Evolutionary conservation across 2,329 filamentous ascomycete genomes (phyloP), one percentile per base, ranked within the genome.

Genomic region (Paraphaeosphaeria minitans): DNA sequence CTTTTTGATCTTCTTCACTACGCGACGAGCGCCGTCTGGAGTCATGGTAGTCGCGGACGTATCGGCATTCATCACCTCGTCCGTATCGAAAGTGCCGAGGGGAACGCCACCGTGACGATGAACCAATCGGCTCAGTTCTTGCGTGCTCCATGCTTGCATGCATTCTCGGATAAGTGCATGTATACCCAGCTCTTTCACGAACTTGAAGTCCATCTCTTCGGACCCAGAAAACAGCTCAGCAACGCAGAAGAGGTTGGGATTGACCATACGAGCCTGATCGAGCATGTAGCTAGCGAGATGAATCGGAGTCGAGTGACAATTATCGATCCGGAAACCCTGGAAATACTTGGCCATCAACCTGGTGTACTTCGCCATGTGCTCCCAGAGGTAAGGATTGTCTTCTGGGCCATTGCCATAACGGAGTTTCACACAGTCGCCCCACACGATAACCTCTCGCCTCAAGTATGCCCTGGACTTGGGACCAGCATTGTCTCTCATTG

Each of bases 101-200:
- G 96, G 95, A 27, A 92, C 87, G 39, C 95, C 95, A 33, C 92
- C 94, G 75, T 99, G 93, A 63, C 89, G 89, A 78, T 99, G 96
- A 12, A 99, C 93, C 35, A 99, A 84, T 47, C 93, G 85, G 77
- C 93, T 97, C 63, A 99, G 83, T 77, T 99, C 96, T 12, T 87
- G 91, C 1, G 95, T 97, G 73, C 90, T 94, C 94, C 94, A 98
- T 33, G 93, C 91, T 76, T 99, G 95, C 96, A 99, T 99, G 12
- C 94, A 94, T 78, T 99, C 95, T 59, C 95, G 88, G 66, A 99
- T 97, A 52, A 99, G 84, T 7, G 92, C 92, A 75, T 91, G 96
- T 56, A 99, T 84, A 6, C 95, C 95, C 2, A 99, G 86, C 24
- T 92, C 87, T 79, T 96, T 96, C 65, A 97, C 93, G 73, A 98